Evolutionary conservation across 2,329 filamentous ascomycete species (phyloP), one percentile per base, ranked within the genome.

Genomic region (Aspergillus jensenii): DNA sequence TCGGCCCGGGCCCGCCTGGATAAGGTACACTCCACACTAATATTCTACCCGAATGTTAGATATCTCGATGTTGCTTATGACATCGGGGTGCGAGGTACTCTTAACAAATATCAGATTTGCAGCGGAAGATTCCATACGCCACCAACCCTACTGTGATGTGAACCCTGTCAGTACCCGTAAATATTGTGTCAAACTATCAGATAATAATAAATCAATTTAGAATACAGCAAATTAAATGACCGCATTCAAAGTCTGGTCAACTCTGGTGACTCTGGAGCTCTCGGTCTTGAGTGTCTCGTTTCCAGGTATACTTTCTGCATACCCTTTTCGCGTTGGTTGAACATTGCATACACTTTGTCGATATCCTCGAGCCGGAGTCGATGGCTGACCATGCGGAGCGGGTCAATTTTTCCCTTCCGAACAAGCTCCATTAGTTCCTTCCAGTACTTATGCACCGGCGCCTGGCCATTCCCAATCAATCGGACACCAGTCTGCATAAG

Each of bases 401-500:
- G 90, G 59, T 96, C 86, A 43, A 96, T 84, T 62, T 87, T 81
- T 33, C 86, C 86, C 21, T 79, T 80, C 66, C 87, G 82, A 60
- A 96, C 89, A 70, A 81, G 80, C 60, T 83, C 76, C 46, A 95
- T 79, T n/a, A 96, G 79, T 3, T 90, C 83, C 23, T 91, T 81
- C 91, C 90, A 96, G 77, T 96, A 95, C 67, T 87, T 84, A 67
- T 93, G 90, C 0, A 96, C 90, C 0, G 91, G 91, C 2, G 84
- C 84, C 69, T 87, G 85, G 4, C 85, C 85, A 64, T 87, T 87
- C 43, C 85, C 85, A 62, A 86, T 92, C 45, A 96, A 82, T 1
- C 90, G 87, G 64, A 96, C 86, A n/a, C 91, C 91, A 33, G 90
- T 87, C 76, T 96, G 86, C 91, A 96, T 96, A 14, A 96, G 71